Conservation (phyloP, 371 early-diverging fungal species). For the Syncephalis plumigaleata region DNA sequence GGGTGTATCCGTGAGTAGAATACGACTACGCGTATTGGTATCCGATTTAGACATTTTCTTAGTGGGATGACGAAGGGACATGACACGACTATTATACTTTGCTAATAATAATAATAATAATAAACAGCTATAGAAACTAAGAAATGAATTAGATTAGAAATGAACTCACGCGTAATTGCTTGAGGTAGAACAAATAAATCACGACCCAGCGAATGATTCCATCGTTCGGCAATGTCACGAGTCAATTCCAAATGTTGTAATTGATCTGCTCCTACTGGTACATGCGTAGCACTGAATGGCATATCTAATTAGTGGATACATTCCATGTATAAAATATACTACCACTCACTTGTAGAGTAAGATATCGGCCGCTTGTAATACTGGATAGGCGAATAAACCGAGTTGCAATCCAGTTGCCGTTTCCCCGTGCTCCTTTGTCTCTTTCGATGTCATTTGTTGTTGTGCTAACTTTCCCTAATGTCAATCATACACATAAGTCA, state of each 20-base stretch:
- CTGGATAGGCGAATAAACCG: slow-evolving; percentile 84
- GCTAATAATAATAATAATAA: not conserved
- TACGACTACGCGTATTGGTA: slow-evolving; percentile 42
- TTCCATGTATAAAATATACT: not conserved
- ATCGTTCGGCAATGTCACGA: slow-evolving; percentile 47
- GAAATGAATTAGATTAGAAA: not conserved
- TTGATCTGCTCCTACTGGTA: slow-evolving; percentile 92
- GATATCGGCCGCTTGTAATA: slow-evolving; percentile 90
- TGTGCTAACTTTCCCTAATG: not conserved
- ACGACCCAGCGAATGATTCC: slow-evolving; percentile 47
- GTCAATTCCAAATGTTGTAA: slow-evolving; percentile 81
- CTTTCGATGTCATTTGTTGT: too few species aligned
- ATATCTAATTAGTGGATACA: not conserved
- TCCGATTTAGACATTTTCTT: slow-evolving; percentile 92
- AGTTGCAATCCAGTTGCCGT: slow-evolving; percentile 29
- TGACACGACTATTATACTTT: slow-evolving; percentile 37
- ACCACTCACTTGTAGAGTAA: slow-evolving; percentile 51
- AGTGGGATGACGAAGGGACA: slow-evolving; percentile 64
- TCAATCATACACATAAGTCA: too few species aligned
- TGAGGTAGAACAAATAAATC: slow-evolving; percentile 47
- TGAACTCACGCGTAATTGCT: slow-evolving; percentile 37
- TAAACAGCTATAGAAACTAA: not conserved
- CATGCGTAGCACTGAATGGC: slow-evolving; percentile 47
- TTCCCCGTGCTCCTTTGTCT: not conserved
- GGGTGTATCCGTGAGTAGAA: slow-evolving; percentile 58